A percentile compares a stretch with the other conserved stretches of the same genome.
These are phyloP conservation scores for Articulospora tetracladia DNA, from an alignment of 495 filamentous ascomycete species.

Conservation along the genomic window DNA sequence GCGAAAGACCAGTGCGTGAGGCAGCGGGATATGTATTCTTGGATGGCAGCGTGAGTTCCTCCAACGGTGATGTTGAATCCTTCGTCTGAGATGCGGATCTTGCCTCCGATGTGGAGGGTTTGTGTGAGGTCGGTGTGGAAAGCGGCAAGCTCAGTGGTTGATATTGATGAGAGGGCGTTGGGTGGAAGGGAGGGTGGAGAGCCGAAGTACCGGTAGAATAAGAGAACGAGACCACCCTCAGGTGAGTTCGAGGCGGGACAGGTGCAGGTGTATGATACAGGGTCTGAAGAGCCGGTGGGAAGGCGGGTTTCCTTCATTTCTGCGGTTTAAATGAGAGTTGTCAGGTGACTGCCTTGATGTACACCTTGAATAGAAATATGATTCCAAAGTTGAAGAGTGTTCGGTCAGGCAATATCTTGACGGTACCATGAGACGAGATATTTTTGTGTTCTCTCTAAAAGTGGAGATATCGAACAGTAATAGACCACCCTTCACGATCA, in stretches of 20 bases:
- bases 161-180: not conserved
- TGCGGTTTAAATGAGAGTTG: not conserved
- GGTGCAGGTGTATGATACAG: constrained; percentile 24
- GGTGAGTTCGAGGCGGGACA: constrained; percentile 13
- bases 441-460: no score
- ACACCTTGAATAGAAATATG: not conserved
- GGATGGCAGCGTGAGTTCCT: constrained; percentile 16
- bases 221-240: constrained; percentile 17
- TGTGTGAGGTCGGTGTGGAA: constrained; percentile 15
- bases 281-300: constrained; percentile 20
- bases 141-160: not conserved
- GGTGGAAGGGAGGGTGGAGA: not conserved
- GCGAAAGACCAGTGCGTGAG: constrained; percentile 22
- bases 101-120: constrained; percentile 16
- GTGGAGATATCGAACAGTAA: no score
- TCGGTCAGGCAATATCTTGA: no score
- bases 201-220: constrained; percentile 27
- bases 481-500: no score
- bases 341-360: not conserved
- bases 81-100: constrained; percentile 22
- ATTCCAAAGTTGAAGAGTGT: no score
- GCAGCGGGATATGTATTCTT: constrained; percentile 19
- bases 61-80: constrained; percentile 28
- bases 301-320: constrained; percentile 15
- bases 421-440: no score